A percentile compares a stretch with the other conserved stretches of the same genome.
Evolutionary conservation across 257 asterid genomes (phyloP).

Genomic region (Solanum chaucha): DNA sequence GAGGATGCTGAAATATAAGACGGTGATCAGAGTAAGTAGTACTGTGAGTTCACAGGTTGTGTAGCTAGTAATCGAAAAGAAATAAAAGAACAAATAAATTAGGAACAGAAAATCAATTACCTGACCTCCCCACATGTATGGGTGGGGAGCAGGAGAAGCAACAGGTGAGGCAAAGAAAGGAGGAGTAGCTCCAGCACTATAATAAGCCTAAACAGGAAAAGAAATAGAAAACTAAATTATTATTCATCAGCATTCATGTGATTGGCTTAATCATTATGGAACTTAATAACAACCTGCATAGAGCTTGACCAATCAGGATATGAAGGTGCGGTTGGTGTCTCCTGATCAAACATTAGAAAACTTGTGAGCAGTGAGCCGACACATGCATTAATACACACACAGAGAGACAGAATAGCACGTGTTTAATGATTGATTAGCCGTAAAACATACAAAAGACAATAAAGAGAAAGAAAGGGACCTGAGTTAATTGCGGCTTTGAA

Average conservation of each 20-base stretch:
- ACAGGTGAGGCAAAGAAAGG: constrained; percentile 88
- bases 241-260: background rate
- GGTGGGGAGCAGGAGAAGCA: constrained; percentile 87
- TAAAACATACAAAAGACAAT: background rate
- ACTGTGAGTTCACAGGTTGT: background rate
- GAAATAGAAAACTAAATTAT: background rate
- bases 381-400: background rate
- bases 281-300: constrained; percentile 52
- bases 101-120: constrained; percentile 19
- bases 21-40: background rate
- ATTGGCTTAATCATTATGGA: background rate
- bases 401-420: background rate
- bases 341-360: constrained; percentile 37
- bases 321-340: constrained; percentile 47
- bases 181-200: constrained; percentile 87
- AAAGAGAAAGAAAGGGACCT: constrained; percentile 25
- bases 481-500: constrained; percentile 50
- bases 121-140: constrained; percentile 93
- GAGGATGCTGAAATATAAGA: constrained; percentile 57
- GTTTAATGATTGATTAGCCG: background rate
- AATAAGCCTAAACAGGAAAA: constrained; percentile 52
- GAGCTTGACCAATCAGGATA: constrained; percentile 90
- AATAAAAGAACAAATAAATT: background rate
- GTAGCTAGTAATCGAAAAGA: background rate
- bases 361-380: background rate